These are phyloP conservation scores for Penicillium coprophilum DNA, from an alignment of 495 filamentous ascomycete species.

Conservation along the genomic window DNA sequence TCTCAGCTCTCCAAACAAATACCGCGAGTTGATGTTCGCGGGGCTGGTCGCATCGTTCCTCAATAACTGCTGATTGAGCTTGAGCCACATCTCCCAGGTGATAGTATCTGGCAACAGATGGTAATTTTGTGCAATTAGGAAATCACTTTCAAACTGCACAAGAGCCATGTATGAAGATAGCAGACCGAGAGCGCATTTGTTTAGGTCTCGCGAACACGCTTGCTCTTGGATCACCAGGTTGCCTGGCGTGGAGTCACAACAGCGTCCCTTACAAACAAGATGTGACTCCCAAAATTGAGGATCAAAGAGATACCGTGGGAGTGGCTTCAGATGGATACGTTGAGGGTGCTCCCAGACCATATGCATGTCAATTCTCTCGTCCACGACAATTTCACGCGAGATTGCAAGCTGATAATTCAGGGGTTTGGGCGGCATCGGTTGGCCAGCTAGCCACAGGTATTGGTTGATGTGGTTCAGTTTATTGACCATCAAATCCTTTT, in stretches of 20 bases:
- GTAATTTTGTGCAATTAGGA: constrained; percentile 34
- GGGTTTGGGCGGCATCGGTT: constrained; percentile 45
- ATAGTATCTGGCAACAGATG: constrained; percentile 36
- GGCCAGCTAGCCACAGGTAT: constrained; percentile 51
- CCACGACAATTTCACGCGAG: constrained; percentile 40
- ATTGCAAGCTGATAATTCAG: constrained; percentile 49
- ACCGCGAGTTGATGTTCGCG: constrained; percentile 37
- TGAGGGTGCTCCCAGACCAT: constrained; percentile 39
- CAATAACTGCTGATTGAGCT: constrained; percentile 17
- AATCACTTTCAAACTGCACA: constrained; percentile 46
- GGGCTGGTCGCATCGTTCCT: background rate
- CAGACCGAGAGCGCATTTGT: constrained; percentile 38
- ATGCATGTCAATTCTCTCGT: constrained; percentile 42
- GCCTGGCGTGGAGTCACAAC: background rate
- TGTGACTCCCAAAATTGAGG: constrained; percentile 38
- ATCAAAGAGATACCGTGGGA: constrained; percentile 44
- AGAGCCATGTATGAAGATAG: constrained; percentile 46
- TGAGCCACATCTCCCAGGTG: constrained; percentile 25
- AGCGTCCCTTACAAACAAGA: constrained; percentile 8
- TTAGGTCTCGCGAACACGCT: background rate
- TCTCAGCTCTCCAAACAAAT: constrained; percentile 47
- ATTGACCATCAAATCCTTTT: background rate
- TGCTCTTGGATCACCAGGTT: background rate
- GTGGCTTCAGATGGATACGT: constrained; percentile 46
- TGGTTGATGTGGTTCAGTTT: constrained; percentile 34